Evolutionary conservation across 768 basidiomycete species (phyloP).

Genomic region (Trichaptum fuscoviolaceum): DNA sequence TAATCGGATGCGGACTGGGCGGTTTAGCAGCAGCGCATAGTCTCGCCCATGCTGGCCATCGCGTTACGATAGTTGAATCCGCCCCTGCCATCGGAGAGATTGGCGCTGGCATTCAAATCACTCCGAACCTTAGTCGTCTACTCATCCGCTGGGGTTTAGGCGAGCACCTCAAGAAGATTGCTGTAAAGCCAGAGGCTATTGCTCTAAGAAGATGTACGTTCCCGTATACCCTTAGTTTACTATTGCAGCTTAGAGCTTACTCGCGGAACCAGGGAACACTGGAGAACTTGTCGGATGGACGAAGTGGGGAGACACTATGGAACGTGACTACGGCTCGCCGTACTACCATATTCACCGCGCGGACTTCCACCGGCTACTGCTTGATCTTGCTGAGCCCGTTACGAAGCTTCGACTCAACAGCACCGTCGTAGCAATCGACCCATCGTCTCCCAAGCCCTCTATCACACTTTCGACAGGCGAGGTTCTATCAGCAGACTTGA

Average conservation of each 20-base stretch:
- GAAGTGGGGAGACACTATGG: slow-evolving; percentile 29
- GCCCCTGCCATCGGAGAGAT: slow-evolving; percentile 19
- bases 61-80: slow-evolving; percentile 19
- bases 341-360: slow-evolving; percentile 38
- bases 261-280: slow-evolving; percentile 19
- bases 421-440: slow-evolving; percentile 31
- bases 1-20: slow-evolving; percentile 22
- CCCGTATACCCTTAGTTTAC: not conserved
- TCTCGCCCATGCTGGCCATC: slow-evolving; percentile 19
- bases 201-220: slow-evolving; percentile 16
- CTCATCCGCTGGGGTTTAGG: slow-evolving; percentile 20
- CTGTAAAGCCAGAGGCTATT: slow-evolving; percentile 19
- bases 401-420: slow-evolving; percentile 31
- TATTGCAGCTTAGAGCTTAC: not conserved
- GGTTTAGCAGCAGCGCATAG: slow-evolving; percentile 20
- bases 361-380: slow-evolving; percentile 39
- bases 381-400: slow-evolving; percentile 30
- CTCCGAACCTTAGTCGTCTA: slow-evolving; percentile 20
- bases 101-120: slow-evolving; percentile 19
- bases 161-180: slow-evolving; percentile 13
- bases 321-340: slow-evolving; percentile 27
- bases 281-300: slow-evolving; percentile 34
- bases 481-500: slow-evolving; percentile 36
- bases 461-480: slow-evolving; percentile 39
- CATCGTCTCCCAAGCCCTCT: slow-evolving; percentile 21